Base-by-base conservation (phyloP, 305 asterid genomes). In the Striga hermonthica region DNA sequence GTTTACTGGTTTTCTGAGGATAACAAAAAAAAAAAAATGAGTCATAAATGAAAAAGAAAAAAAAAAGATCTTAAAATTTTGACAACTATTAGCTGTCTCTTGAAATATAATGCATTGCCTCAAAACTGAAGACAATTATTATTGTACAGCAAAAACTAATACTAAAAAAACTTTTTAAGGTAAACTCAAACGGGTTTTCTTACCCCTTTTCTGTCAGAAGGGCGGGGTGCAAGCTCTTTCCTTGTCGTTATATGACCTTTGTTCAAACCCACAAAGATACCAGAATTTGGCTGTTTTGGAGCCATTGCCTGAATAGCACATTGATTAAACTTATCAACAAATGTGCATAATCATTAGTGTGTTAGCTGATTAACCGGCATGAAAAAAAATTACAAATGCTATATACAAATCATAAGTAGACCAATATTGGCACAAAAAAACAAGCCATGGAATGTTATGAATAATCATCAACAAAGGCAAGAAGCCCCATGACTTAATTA, bases 241-340 rank as follows among this genome's bases (percentile, higher is more conserved):
- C 66, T 82, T 69, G 90, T 84, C 28, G 73, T 75, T 47, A 84
- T 70, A 70, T 81, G 90, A 15, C 90, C 90, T 71, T 72, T 79
- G 78, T 84, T 84, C 76, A 76, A 75, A 14, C 90, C 90, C 38
- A 84, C 85, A 64, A 72, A 76, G 40, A 84, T 63, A n/a, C 90
- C 90, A 7, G 85, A 52, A 58, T 72, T 82, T 14, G 85, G 81
- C 71, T 72, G 87, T 58, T 81, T 75, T 35, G 84, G 81, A 67
- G 87, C 82, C 90, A 81, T 81, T 71, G 40, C 83, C 82, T 78
- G 62, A 16, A 48, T 7, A 58, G 28, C 7, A 38, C 6, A 45
- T 16, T 55, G 63, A 57, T 43, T 11, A 57, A 36, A 44, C 11
- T 13, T 9, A 45, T 52, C 5, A 37, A 38, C 35, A 8, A 39